Evolutionary conservation across 371 early-diverging fungal species (phyloP), one percentile per base, ranked within the genome.

Genomic region (Mucor piriformis): DNA sequence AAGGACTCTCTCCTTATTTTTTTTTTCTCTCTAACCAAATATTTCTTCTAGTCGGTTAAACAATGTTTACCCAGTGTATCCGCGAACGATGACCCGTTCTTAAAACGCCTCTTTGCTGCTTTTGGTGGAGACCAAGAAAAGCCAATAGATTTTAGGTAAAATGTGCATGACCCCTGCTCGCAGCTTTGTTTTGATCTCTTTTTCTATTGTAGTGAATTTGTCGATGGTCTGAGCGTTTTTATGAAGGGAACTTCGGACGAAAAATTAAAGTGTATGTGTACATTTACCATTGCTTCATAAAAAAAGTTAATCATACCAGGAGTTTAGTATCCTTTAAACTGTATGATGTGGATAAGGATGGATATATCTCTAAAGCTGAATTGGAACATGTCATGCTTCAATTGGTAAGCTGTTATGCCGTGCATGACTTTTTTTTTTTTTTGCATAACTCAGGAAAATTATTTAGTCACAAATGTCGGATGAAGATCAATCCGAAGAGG

Each of bases 221-320:
- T 91, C 4, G 82, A 88, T 55, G 93, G 93, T 1, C 70, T 93
- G 29, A 84, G 85, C 48, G 81, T 86, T 5, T 91, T 92, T 63
- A 84, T 91, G 79, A 91, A 89, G 72, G 93, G 93, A 23, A 90
- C 83, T 0, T 74, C 89, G 4, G 88, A 91, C 44, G 92, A 93
- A 63, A 92, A 92, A 62, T 71, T 90, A 44, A 88, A 84, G 60
- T 74, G 92, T 92, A 83, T 64, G 84, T 6, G 10, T 18, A 18
- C 15, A 11, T 10, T 13, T 34, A n/a, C n/a, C 5, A 11, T 34
- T 34, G 15, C 8, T 15, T 15, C 18, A 34, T 27, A 34, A 32
- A 29, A 33, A 29, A 50, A 50, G 27, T 6, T 6, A 46, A 46
- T 46, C 4, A 8, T 46, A 23, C 32, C 15, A 3, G 23, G n/a